Evolutionary conservation across 2,329 filamentous ascomycete genomes (phyloP).

Genomic region (Claviceps quebecensis): DNA sequence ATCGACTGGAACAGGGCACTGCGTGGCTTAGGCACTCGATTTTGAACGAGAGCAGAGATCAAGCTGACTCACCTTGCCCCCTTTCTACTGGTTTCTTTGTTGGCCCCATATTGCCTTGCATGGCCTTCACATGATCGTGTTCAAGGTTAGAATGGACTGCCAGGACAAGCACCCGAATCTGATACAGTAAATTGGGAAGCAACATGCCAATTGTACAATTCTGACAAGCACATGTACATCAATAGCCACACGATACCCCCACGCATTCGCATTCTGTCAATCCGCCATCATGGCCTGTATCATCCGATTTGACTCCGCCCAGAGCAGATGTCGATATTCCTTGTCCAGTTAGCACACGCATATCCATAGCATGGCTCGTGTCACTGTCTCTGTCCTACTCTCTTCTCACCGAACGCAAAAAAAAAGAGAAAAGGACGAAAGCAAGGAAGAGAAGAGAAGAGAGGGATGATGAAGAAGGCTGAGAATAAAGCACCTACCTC

Average conservation of each 20-base stretch:
- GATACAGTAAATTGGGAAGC: background rate
- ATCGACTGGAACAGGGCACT: no score
- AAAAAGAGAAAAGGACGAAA: background rate
- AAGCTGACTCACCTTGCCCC: no score
- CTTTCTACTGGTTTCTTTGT: no score
- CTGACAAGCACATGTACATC: background rate
- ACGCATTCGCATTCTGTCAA: background rate
- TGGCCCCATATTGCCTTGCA: no score
- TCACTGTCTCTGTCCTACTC: background rate
- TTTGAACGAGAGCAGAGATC: no score
- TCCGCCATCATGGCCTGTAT: slow-evolving; percentile 14
- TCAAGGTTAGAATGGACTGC: no score
- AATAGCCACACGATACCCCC: background rate
- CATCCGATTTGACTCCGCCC: slow-evolving; percentile 8
- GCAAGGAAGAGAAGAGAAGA: background rate
- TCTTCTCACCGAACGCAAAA: background rate
- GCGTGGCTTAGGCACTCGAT: no score
- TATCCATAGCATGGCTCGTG: background rate
- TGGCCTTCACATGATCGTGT: no score
- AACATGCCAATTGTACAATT: background rate
- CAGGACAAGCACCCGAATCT: no score
- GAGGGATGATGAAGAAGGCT: no score
- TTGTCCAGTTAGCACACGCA: background rate
- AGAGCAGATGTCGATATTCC: slow-evolving; percentile 5
- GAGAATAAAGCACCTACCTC: slow-evolving; percentile 9